These are phyloP conservation scores for Diversispora epigaea DNA, from an alignment of 192 early-diverging fungal species.

Conservation along the genomic window DNA sequence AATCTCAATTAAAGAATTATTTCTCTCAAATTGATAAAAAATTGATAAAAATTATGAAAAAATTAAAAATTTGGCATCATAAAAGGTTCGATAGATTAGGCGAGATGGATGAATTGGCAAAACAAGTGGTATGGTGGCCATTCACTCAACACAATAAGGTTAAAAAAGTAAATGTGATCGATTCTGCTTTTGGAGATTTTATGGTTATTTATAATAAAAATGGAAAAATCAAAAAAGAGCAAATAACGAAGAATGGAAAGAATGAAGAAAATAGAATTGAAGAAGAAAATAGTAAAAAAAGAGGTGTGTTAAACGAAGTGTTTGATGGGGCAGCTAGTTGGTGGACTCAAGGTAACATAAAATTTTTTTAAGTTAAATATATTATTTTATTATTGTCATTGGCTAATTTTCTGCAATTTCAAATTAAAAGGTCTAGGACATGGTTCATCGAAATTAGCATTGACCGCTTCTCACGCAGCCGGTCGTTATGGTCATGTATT, in stretches of 20 bases:
- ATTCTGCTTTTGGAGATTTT: conserved; percentile 69
- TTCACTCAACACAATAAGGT: conserved; percentile 71
- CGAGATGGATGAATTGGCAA: conserved; percentile 49
- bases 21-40: conserved; percentile 52
- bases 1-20: conserved; percentile 57
- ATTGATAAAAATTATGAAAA: conserved; percentile 45
- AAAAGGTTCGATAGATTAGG: conserved; percentile 57
- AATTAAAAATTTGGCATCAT: conserved; percentile 51
- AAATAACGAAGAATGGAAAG: neutral
- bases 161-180: conserved; percentile 65
- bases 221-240: conserved; percentile 11
- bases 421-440: conserved; percentile 56
- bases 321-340: conserved; percentile 79
- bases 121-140: conserved; percentile 73
- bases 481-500: conserved; percentile 81
- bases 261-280: neutral
- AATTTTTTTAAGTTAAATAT: too few species aligned
- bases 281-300: neutral
- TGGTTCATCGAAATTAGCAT: conserved; percentile 57
- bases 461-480: conserved; percentile 63
- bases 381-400: neutral
- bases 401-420: neutral
- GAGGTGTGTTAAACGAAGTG: conserved; percentile 41
- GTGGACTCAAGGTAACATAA: conserved; percentile 68
- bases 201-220: conserved; percentile 52